Conservation (phyloP, 2,329 filamentous ascomycete genomes). For the Alternaria solani region DNA sequence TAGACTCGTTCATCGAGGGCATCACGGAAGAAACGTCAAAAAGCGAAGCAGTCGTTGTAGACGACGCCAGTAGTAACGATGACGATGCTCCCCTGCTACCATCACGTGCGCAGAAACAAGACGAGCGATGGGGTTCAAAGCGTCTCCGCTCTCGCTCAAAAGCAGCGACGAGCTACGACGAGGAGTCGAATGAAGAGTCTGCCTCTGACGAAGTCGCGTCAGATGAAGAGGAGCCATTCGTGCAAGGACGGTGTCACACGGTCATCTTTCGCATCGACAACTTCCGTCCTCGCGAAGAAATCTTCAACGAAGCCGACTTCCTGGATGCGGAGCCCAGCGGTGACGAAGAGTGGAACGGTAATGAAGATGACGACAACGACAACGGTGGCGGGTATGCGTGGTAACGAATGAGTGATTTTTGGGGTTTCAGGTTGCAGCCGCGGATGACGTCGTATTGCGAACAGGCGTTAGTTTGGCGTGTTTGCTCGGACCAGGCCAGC, state of each 20-base stretch:
- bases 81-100: slow-evolving; percentile 41
- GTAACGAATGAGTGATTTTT: slow-evolving; percentile 18
- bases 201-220: slow-evolving; percentile 26
- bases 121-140: slow-evolving; percentile 41
- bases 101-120: slow-evolving; percentile 23
- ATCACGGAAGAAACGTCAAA: slow-evolving; percentile 16
- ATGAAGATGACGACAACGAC: slow-evolving; percentile 59
- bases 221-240: slow-evolving; percentile 43
- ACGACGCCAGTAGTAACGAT: slow-evolving; percentile 27
- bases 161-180: slow-evolving; percentile 38
- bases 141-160: slow-evolving; percentile 43
- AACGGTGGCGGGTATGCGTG: slow-evolving; percentile 49
- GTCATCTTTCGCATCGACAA: slow-evolving; percentile 80
- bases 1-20: slow-evolving; percentile 39
- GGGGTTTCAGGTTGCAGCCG: slow-evolving; percentile 1
- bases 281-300: slow-evolving; percentile 72
- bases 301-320: slow-evolving; percentile 77
- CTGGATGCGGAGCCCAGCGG: slow-evolving; percentile 67
- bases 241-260: slow-evolving; percentile 74
- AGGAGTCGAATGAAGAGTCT: slow-evolving; percentile 40
- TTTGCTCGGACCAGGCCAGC: neutral
- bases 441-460: neutral
- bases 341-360: slow-evolving; percentile 66
- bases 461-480: slow-evolving; percentile 1
- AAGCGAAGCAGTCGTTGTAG: neutral